These are phyloP conservation scores for Phylloporus scabripes DNA, from an alignment of 768 basidiomycete genomes.

Conservation along the genomic window DNA sequence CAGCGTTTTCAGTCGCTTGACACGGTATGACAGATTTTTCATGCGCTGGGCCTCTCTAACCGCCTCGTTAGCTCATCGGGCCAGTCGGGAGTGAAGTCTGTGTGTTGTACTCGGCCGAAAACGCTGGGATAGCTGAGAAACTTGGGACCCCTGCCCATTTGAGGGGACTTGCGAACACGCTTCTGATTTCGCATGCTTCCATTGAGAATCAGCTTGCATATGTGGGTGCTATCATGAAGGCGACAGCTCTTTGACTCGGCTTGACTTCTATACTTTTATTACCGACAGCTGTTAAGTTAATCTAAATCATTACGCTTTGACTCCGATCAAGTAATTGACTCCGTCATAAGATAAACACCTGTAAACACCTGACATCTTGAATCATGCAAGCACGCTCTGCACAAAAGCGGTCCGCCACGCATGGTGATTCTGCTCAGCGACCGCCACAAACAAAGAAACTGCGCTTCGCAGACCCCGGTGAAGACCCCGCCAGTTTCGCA, in stretches of 20 bases:
- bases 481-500: slow-evolving; percentile 71
- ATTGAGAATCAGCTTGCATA: slow-evolving; percentile 59
- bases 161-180: slow-evolving; percentile 37
- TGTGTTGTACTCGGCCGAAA: slow-evolving; percentile 55
- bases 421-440: slow-evolving; percentile 31
- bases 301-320: not conserved
- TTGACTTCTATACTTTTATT: not conserved
- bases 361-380: slow-evolving; percentile 12
- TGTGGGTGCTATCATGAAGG: slow-evolving; percentile 43
- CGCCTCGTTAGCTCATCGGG: slow-evolving; percentile 48
- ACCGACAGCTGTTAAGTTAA: not conserved
- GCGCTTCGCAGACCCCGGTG: slow-evolving; percentile 71
- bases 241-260: slow-evolving; percentile 12
- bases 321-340: not conserved
- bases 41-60: not conserved
- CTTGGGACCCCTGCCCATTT: slow-evolving; percentile 46
- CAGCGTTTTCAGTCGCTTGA: slow-evolving; percentile 48
- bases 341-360: slow-evolving; percentile 17
- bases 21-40: slow-evolving; percentile 37
- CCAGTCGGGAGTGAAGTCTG: slow-evolving; percentile 48
- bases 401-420: slow-evolving; percentile 40
- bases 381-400: slow-evolving; percentile 36
- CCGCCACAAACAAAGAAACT: slow-evolving; percentile 52
- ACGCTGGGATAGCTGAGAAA: slow-evolving; percentile 39
- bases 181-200: slow-evolving; percentile 52